Evolutionary conservation across 768 basidiomycete species (phyloP), one percentile per base, ranked within the genome.

Genomic region (Albatrellus ellisii): DNA sequence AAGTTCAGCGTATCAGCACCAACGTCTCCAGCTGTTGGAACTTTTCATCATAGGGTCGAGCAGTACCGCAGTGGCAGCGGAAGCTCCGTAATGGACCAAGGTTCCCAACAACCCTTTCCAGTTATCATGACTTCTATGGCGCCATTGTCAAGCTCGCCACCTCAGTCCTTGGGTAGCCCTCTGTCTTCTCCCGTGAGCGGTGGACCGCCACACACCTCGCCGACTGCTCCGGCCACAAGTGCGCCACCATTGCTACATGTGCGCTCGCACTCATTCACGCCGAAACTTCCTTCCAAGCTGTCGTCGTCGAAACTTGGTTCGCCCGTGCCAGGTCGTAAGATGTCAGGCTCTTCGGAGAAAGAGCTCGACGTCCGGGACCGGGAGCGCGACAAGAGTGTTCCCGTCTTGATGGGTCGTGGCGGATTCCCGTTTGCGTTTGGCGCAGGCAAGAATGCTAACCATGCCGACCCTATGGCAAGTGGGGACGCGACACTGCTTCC

Each of bases 211-310:
- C 34, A 14, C 34, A 20, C 34, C 17, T 59, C 55, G 2, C 54
- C 55, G 4, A 47, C 47, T 18, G 56, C 46, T 34, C 40, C 46
- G 14, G 37, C 44, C 6, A 39, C 49, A n/a, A 14, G 21, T 18
- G 14, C 29, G 48, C 17, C 52, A 47, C 10, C 51, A 49, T 21
- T 55, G 56, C 44, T 56, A 54, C 82, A 76, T 52, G 66, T 69
- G 26, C 74, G 79, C 32, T 78, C 74, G 22, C 77, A 79, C 47
- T 72, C 79, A 1, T 82, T 84, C 48, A 76, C 79, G 0, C 81
- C 79, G 0, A 79, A 78, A 44, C 58, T 82, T 14, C 69, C 81
- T 2, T 79, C 81, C 0, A 83, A 83, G 46, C 62, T 82, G 6
- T 68, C 78, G 3, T 63, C 69, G 14, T 72, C 74, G 21, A 67